phyloP scores from a whole-genome alignment of 495 filamentous ascomycete genomes.

The Annulohypoxylon maeteangense region DNA sequence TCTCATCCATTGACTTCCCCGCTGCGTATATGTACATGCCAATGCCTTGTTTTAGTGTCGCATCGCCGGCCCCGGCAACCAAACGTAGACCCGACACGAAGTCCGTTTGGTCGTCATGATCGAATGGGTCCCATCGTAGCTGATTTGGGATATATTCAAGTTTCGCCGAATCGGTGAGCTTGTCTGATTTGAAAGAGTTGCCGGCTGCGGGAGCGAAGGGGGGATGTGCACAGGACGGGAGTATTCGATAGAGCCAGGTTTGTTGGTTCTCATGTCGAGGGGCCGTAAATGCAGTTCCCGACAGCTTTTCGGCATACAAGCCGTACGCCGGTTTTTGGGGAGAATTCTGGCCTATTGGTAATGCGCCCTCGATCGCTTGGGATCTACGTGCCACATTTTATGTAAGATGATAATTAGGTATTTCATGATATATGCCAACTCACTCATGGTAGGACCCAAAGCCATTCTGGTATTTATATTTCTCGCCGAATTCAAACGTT shows the following conservation, averaged over 20 bases:
- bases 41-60: slow-evolving; percentile 80
- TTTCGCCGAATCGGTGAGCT: slow-evolving; percentile 42
- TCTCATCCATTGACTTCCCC: slow-evolving; percentile 79
- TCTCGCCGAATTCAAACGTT: slow-evolving; percentile 64
- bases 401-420: neutral
- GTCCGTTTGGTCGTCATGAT: slow-evolving; percentile 72
- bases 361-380: slow-evolving; percentile 58
- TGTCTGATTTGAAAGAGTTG: slow-evolving; percentile 34
- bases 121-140: slow-evolving; percentile 91
- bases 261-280: slow-evolving; percentile 90
- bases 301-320: slow-evolving; percentile 92
- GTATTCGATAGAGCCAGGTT: slow-evolving; percentile 92
- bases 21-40: slow-evolving; percentile 87
- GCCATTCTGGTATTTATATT: slow-evolving; percentile 75
- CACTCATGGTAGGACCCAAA: slow-evolving; percentile 73
- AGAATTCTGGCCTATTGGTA: slow-evolving; percentile 77
- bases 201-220: slow-evolving; percentile 68
- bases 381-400: slow-evolving; percentile 45
- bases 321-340: slow-evolving; percentile 88
- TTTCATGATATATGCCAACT: slow-evolving; percentile 26
- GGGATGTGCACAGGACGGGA: slow-evolving; percentile 84
- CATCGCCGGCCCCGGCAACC: slow-evolving; percentile 84
- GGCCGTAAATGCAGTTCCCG: slow-evolving; percentile 92
- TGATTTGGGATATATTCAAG: slow-evolving; percentile 86
- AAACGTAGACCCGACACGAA: slow-evolving; percentile 82